Conservation (phyloP, 352 stramenopile species). For the Aphanomyces stellatus region DNA sequence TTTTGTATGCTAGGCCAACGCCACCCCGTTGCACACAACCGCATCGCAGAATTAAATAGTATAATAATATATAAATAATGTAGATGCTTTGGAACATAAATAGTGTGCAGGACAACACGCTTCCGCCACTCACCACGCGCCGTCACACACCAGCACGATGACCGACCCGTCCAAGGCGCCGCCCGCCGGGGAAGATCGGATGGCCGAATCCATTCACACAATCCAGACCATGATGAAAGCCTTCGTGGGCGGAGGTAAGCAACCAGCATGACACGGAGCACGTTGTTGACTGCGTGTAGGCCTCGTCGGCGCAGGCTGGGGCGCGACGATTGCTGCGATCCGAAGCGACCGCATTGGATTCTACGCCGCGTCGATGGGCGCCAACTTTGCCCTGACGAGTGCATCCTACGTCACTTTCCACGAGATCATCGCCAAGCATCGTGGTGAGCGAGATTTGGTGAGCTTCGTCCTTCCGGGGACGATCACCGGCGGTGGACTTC, state of each 20-base stretch:
- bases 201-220: not conserved
- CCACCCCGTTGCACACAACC: too few species aligned
- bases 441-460: slow-evolving; percentile 46
- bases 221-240: slow-evolving; percentile 1
- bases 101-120: too few species aligned
- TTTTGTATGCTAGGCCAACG: too few species aligned
- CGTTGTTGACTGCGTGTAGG: slow-evolving; percentile 25
- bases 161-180: too few species aligned
- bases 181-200: too few species aligned
- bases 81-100: too few species aligned
- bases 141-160: too few species aligned
- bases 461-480: slow-evolving; percentile 34
- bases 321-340: slow-evolving; percentile 47
- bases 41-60: too few species aligned
- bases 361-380: slow-evolving; percentile 72
- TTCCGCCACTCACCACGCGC: too few species aligned
- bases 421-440: slow-evolving; percentile 67
- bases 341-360: slow-evolving; percentile 74
- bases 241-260: slow-evolving; percentile 5
- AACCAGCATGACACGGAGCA: not conserved
- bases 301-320: slow-evolving; percentile 40
- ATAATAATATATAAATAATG: too few species aligned
- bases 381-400: slow-evolving; percentile 77
- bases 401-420: slow-evolving; percentile 85
- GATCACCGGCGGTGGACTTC: slow-evolving; percentile 45